A percentile compares a stretch with the other conserved stretches of the same genome.
Conservation (phyloP, 2,329 filamentous ascomycete species). For the Pleochaeta shiraiana region DNA sequence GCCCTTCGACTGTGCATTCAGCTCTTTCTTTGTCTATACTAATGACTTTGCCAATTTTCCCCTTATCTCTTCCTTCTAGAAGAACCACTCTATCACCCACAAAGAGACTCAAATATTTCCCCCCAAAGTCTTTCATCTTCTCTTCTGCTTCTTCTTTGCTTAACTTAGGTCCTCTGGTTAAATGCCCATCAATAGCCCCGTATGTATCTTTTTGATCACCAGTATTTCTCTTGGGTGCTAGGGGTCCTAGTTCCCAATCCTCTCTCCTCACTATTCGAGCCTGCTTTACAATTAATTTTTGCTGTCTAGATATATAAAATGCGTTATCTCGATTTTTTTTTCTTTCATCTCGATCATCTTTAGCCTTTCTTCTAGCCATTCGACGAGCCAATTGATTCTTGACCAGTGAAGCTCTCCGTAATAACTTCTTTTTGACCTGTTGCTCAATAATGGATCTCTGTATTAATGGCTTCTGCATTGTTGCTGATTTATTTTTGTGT, state of each 20-base stretch:
- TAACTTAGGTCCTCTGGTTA: conserved; percentile 16
- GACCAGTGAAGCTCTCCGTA: conserved; percentile 42
- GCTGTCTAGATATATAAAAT: conserved; percentile 13
- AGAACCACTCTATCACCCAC: conserved; percentile 64
- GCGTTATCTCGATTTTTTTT: conserved; percentile 10
- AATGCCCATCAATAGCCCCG: conserved; percentile 28
- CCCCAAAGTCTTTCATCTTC: conserved; percentile 18
- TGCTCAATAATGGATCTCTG: neutral
- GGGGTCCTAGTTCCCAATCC: conserved; percentile 55
- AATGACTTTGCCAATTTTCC: conserved; percentile 57
- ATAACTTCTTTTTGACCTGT: conserved; percentile 44
- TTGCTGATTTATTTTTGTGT: too few relatives aligned
- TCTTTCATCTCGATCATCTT: conserved; percentile 13
- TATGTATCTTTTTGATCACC: conserved; percentile 34
- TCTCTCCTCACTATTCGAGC: conserved; percentile 40
- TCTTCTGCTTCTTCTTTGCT: conserved; percentile 9
- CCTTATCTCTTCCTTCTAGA: conserved; percentile 54
- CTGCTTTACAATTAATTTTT: conserved; percentile 20
- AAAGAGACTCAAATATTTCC: conserved; percentile 36
- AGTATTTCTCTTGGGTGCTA: conserved; percentile 57
- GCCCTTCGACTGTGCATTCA: conserved; percentile 35
- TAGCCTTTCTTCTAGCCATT: conserved; percentile 19
- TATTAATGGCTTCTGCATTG: neutral
- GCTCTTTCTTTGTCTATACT: conserved; percentile 31
- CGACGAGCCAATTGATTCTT: conserved; percentile 37